These are phyloP conservation scores for Blastobotrys serpentis DNA, from an alignment of 1,139 yeast genomes.

Conservation along the genomic window DNA sequence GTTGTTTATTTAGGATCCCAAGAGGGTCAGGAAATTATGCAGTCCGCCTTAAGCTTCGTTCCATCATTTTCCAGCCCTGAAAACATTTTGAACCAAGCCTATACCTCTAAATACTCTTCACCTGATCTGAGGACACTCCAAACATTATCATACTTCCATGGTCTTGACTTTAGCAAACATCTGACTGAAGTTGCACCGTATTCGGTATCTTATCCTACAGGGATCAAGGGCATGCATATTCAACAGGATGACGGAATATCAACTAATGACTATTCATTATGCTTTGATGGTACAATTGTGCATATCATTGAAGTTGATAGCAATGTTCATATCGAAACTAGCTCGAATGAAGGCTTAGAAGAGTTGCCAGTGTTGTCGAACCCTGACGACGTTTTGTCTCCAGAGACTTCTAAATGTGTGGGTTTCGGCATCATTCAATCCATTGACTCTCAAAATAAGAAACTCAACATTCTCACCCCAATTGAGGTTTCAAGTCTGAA, in stretches of 20 bases:
- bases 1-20: conserved; percentile 50
- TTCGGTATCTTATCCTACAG: conserved; percentile 23
- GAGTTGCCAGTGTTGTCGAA: conserved; percentile 13
- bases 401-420: conserved; percentile 24
- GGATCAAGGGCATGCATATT: conserved; percentile 30
- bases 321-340: conserved; percentile 18
- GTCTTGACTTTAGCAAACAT: conserved; percentile 22
- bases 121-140: conserved; percentile 39
- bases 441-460: conserved; percentile 44
- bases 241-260: conserved; percentile 34
- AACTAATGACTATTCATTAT: conserved; percentile 26
- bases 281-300: conserved; percentile 36
- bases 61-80: conserved; percentile 7
- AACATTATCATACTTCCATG: conserved; percentile 37
- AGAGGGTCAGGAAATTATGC: conserved; percentile 22
- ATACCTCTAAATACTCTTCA: conserved; percentile 27
- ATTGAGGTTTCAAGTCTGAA: conserved; percentile 27
- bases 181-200: conserved; percentile 36
- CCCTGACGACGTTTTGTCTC: conserved; percentile 11
- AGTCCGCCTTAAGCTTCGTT: conserved; percentile 14
- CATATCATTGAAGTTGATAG: conserved; percentile 29
- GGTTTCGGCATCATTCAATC: conserved; percentile 46
- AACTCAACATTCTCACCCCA: conserved; percentile 63
- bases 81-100: conserved; percentile 4
- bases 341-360: conserved; percentile 3